Evolutionary conservation across 2,329 filamentous ascomycete genomes (phyloP).

Genomic region (Herpotrichia juniperi): DNA sequence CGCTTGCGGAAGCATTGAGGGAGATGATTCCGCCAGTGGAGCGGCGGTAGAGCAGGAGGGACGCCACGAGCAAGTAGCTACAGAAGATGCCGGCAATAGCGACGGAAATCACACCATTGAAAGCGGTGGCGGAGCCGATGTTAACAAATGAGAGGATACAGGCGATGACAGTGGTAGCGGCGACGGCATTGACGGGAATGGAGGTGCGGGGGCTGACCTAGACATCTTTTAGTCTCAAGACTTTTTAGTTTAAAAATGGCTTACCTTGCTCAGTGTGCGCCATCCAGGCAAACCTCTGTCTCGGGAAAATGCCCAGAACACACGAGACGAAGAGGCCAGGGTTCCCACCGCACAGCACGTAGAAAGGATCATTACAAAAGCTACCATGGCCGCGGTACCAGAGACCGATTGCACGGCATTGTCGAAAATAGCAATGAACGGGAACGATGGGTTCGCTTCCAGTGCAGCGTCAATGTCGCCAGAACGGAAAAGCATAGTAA

Average conservation of each 20-base stretch:
- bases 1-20: background rate
- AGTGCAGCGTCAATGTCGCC: constrained; percentile 40
- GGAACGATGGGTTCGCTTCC: constrained; percentile 26
- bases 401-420: constrained; percentile 18
- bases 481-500: constrained; percentile 43
- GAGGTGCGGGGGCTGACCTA: background rate
- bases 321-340: constrained; percentile 34
- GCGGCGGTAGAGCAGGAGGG: constrained; percentile 33
- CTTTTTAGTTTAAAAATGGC: too few relatives aligned
- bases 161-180: constrained; percentile 34
- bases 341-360: constrained; percentile 15
- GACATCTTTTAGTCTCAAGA: background rate
- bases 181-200: constrained; percentile 33
- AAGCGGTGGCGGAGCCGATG: constrained; percentile 46
- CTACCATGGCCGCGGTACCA: constrained; percentile 52
- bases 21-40: background rate
- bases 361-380: constrained; percentile 1
- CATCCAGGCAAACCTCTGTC: constrained; percentile 39
- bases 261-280: constrained; percentile 1
- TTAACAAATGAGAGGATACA: constrained; percentile 56
- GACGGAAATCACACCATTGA: constrained; percentile 33
- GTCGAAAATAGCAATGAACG: constrained; percentile 56
- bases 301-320: constrained; percentile 41
- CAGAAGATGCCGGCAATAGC: background rate
- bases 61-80: constrained; percentile 12